Evolutionary conservation across 2,329 filamentous ascomycete species (phyloP), one percentile per base, ranked within the genome.

Genomic region (Colletotrichum sp.): DNA sequence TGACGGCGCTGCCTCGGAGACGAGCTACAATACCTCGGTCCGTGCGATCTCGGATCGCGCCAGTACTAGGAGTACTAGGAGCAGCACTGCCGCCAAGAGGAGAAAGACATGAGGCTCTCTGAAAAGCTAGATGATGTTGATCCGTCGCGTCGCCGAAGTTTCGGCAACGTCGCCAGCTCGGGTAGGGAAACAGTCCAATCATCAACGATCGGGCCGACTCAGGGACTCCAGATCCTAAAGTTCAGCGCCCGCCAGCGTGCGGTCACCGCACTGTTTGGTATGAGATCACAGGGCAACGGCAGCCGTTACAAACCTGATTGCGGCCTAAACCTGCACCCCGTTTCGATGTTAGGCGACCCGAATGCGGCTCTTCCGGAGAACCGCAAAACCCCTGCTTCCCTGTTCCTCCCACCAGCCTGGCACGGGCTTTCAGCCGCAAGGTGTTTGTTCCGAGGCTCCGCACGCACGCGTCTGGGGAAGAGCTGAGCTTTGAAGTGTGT

Each of bases 1-100:
- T 49, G 75, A 71, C 18, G 72, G 72, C 12, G 72, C 64, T 9
- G 70, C 65, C 13, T 75, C 72, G 44, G 77, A 74, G 34, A 78
- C 75, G 26, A 78, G 75, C 60, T 75, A 75, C 26, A 78, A 77
- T 36, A 77, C 77, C 21, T 78, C 77, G 21, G 75, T 78, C 30
- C 67, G 71, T 49, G 70, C 70, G 36, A 73, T 74, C 28, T 76
- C 74, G 12, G 64, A 74, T 30, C 74, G 73, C 8, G 44, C 44
- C 44, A 73, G 69, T 36, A 71, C 69, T 10, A 72, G 71, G 60
- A 64, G 60, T 34, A 64, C 60, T n/a, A 34, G 65, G 28, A 68
- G 49, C 55, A 68, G 32, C 28, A 73, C 70, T 16, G 60, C 76
- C 4, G 76, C 76, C 63, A 77, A 74, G 74, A 69, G 76, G 67